phyloP scores from a whole-genome alignment of 2,329 filamentous ascomycete genomes.

The Chalaropsis ovoidea region DNA sequence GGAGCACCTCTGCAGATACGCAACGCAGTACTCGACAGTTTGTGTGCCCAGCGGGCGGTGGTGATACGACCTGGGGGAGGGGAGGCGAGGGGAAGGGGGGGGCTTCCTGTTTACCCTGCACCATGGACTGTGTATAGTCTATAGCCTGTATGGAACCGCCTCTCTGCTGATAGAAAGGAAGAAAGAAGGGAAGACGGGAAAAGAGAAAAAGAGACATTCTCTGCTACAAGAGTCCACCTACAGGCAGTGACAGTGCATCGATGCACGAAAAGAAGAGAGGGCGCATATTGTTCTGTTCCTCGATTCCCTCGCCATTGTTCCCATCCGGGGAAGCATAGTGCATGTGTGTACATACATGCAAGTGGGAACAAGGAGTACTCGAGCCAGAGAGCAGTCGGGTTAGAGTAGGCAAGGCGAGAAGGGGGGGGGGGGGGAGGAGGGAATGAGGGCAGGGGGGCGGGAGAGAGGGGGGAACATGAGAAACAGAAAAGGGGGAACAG shows the following conservation, averaged over 20 bases:
- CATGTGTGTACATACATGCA: constrained; percentile 1
- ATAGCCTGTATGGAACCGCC: not conserved
- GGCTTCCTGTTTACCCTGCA: not conserved
- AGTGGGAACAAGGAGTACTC: constrained; percentile 6
- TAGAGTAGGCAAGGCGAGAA: not conserved
- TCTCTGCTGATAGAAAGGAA: not conserved
- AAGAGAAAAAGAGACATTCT: not conserved
- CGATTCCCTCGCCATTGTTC: constrained; percentile 6
- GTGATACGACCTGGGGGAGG: not conserved
- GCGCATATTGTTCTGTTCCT: constrained; percentile 3
- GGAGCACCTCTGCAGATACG: constrained; percentile 8
- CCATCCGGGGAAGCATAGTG: not conserved
- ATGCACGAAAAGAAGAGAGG: no score
- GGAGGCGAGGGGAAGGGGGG: not conserved
- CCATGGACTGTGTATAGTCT: not conserved
- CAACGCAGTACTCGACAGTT: constrained; percentile 12
- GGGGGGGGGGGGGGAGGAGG: not conserved
- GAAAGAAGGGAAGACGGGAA: not conserved
- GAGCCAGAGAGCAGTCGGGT: not conserved
- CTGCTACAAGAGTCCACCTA: no score
- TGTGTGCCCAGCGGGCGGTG: not conserved
- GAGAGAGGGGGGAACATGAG: not conserved
- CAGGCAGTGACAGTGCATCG: no score
- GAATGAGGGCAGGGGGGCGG: not conserved
- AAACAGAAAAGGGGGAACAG: no score